Evolutionary conservation across 1,284 basidiomycete species (phyloP), one percentile per base, ranked within the genome.

Genomic region (Ceratobasidium sp.): DNA sequence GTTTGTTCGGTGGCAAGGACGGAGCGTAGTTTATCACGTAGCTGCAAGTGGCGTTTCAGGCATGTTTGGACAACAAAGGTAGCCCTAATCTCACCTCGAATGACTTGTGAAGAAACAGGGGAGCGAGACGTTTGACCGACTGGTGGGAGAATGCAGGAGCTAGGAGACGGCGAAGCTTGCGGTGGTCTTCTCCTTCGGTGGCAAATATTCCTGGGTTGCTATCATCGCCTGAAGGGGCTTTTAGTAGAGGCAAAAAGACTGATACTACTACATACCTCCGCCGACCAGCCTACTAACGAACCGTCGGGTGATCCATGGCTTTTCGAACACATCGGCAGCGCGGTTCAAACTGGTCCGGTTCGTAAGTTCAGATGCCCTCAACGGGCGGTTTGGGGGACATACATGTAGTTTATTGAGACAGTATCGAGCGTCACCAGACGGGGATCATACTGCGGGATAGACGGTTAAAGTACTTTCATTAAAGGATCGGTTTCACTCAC

Each of bases 131-230:
- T 38, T 86, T 84, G 78, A 92, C 77, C 72, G 90, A 91, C 74
- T 91, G 88, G 22, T 85, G 79, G 2, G 90, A 91, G 78, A 93
- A 93, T 0, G 90, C 90, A 12, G 91, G 89, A 0, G 86, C 87
- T 1, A 85, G 85, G 35, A 92, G 20, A 13, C 64, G 64, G 15
- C 64, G 64, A 5, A 67, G 50, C 27, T 42, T 67, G 31, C 64
- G 71, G 27, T 72, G 71, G 25, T 60, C 52, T 53, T 72, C 71
- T 22, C 71, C 71, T 27, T 72, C 71, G 20, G 68, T 52, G 42
- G 42, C 34, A 22, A 72, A 56, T 22, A 72, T 60, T 15, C 70
- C 69, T n/a, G n/a, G n/a, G 56, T 89, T 84, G 54, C 90, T 54
- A 20, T 42, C 35, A 2, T 50, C 38, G 40, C 64, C 64, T 67